Evolutionary conservation across 495 filamentous ascomycete genomes (phyloP).

Genomic region (Xylaria acuta): DNA sequence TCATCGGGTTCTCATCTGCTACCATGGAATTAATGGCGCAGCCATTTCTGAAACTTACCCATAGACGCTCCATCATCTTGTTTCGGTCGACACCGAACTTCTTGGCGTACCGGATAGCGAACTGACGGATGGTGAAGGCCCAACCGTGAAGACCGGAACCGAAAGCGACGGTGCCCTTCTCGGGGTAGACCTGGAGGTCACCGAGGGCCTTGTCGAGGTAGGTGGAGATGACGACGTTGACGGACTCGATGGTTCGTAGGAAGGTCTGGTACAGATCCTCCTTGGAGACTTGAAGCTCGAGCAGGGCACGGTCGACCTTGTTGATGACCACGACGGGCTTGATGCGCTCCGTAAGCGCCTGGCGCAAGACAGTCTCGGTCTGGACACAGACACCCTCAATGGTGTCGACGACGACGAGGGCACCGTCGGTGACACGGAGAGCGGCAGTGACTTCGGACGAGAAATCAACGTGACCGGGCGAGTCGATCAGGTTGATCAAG

Average conservation of each 20-base stretch:
- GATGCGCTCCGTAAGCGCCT: constrained; percentile 99
- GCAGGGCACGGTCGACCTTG: constrained; percentile 99
- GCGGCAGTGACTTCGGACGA: constrained; percentile 99
- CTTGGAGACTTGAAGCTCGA: constrained; percentile 97
- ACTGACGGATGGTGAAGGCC: constrained; percentile 99
- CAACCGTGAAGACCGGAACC: constrained; percentile 99
- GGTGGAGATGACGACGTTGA: constrained; percentile 99
- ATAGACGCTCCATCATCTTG: constrained; percentile 99
- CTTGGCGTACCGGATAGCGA: constrained; percentile 96
- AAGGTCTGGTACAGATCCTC: constrained; percentile 99
- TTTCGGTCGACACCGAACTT: constrained; percentile 99
- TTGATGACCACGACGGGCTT: constrained; percentile 99
- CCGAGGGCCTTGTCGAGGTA: constrained; percentile 97
- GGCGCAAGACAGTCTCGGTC: constrained; percentile 98
- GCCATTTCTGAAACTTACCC: constrained; percentile 64
- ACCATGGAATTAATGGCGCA: neutral
- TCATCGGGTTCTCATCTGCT: neutral
- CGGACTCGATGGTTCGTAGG: constrained; percentile 98
- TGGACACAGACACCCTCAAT: constrained; percentile 99
- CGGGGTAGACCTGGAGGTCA: constrained; percentile 97
- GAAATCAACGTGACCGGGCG: constrained; percentile 99
- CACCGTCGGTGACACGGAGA: constrained; percentile 99
- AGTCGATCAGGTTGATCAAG: constrained; percentile 99
- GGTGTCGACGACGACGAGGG: constrained; percentile 99
- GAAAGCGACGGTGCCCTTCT: constrained; percentile 96